phyloP scores from a whole-genome alignment of 345 rosid genomes.

The Ceriops zippeliana region DNA sequence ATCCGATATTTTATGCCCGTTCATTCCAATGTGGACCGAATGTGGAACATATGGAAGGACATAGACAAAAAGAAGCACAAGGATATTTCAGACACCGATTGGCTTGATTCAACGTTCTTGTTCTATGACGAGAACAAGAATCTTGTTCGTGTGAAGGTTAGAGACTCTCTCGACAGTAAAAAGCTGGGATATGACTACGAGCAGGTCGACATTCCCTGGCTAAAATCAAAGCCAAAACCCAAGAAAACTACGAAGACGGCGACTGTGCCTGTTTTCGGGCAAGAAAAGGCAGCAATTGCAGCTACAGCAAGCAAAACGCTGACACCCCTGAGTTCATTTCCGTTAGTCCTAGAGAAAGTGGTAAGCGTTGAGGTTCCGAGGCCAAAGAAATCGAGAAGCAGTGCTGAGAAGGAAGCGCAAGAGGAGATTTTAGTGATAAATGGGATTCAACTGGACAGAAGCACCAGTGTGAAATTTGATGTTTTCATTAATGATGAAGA shows the following conservation, averaged over 20 bases:
- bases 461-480: constrained; percentile 41
- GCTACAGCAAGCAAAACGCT: neutral
- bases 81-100: constrained; percentile 15
- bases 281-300: too few relatives aligned
- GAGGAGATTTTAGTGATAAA: constrained; percentile 39
- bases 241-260: neutral
- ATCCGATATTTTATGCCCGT: constrained; percentile 23
- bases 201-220: constrained; percentile 13
- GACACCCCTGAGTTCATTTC: constrained; percentile 7
- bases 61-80: neutral
- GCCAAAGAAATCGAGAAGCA: constrained; percentile 14
- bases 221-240: constrained; percentile 13
- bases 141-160: constrained; percentile 8
- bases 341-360: constrained; percentile 9
- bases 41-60: constrained; percentile 24
- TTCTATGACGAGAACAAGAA: constrained; percentile 23
- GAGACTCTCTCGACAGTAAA: constrained; percentile 8
- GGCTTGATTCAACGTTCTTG: constrained; percentile 12
- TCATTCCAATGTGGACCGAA: constrained; percentile 23
- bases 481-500: constrained; percentile 50
- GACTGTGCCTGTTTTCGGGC: too few relatives aligned
- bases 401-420: constrained; percentile 21
- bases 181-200: constrained; percentile 24
- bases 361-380: constrained; percentile 15
- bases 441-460: constrained; percentile 40